Evolutionary conservation across 2,329 filamentous ascomycete species (phyloP), one percentile per base, ranked within the genome.

Genomic region (Pseudogymnoascus sp.): DNA sequence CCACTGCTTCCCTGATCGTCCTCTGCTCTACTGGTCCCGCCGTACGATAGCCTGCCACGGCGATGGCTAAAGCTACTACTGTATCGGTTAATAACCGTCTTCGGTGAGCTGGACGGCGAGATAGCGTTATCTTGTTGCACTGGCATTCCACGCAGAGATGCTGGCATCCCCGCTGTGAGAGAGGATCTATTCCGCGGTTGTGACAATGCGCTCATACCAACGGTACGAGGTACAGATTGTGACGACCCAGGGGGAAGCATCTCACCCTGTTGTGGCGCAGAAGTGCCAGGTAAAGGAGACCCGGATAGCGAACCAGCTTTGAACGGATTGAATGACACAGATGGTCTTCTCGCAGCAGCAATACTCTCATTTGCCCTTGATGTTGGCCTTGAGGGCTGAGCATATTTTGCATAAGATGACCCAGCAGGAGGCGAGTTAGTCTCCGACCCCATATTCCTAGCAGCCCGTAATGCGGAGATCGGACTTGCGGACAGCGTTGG

Each of bases 281-380:
- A 65, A n/a, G 63, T 66, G 2, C 59, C 62, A 23, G 75, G 75
- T n/a, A 79, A 71, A 0, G 92, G 92, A 3, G 92, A 96, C 3
- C 89, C 90, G 2, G 92, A 95, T n/a, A 97, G 77, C 1, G 92
- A 95, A 9, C 92, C 92, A 12, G 92, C 90, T 73, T 99, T 99
- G 77, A 99, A 99, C 0, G 92, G 92, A 67, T 95, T 90, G 68
- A 96, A 96, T 0, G 90, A 95, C 19, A 96, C 83, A 0, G 90
- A 96, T 5, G 89, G 86, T 59, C 90, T 83, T 66, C 91, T 82
- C 59, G 79, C 79, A 55, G 80, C 75, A 19, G 73, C 68, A 12
- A 70, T 68, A 19, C 75, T 77, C 41, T 88, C 83, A 38, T 76
- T 73, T 12, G 73, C 74, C 57, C 77, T 76, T 38, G 70, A 55